Evolutionary conservation across 2,329 filamentous ascomycete genomes (phyloP), one percentile per base, ranked within the genome.

Genomic region (Neoarthrinium moseri): DNA sequence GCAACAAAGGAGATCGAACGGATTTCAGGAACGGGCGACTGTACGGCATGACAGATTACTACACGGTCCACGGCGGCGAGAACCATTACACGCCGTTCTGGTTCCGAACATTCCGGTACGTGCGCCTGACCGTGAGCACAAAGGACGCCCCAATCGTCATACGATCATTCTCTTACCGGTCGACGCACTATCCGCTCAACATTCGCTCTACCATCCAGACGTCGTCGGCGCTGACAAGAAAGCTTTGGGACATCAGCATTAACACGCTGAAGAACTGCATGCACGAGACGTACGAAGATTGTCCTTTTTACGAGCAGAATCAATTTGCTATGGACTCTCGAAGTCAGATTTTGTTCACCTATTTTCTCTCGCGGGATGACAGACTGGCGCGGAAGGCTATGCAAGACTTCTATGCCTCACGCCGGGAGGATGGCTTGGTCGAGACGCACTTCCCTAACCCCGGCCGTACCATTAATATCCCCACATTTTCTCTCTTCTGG

Each of bases 291-390:
- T 66, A 65, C 38, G 57, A 59, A 4, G 63, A 66, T 39, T 66
- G 63, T 27, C 62, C 63, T 0, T 65, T 66, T 39, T 66, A 66
- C 48, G 63, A 66, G 32, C 63, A 66, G 42, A 56, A 65, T 5
- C 63, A 66, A 57, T 65, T 47, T 38, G 55, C 44, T 8, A 56
- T 57, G 40, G 57, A 61, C 46, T 50, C 53, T 2, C 49, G 58
- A 10, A 48, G 52, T 4, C 52, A 56, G 35, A 54, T 57, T 34
- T 48, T 66, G 2, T 65, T 66, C 46, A 60, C 61, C 27, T 66
- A 66, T 42, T 51, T 60, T 5, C 45, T 65, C 18, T 65, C 63
- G 0, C 56, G 59, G 1, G 63, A 66, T 39, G 62, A 66, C 35
- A 44, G 62, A 8, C 46, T 65, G 5, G 60, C 61, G 47, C 51